A percentile compares a stretch with the other conserved stretches of the same genome.
phyloP scores from a whole-genome alignment of 257 asterid species.

The Anisodus acutangulus region DNA sequence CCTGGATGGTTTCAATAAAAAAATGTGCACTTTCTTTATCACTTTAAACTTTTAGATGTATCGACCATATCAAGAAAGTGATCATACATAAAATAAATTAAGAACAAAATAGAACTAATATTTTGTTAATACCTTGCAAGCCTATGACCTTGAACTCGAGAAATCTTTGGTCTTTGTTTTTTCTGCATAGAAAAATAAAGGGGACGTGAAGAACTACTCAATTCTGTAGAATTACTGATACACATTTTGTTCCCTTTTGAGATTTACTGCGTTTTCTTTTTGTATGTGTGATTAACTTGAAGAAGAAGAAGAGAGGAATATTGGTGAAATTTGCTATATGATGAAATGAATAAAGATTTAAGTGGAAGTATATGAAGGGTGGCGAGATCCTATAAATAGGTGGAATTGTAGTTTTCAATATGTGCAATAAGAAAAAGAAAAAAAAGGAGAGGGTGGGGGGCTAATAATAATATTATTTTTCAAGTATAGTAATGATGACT shows the following conservation, averaged over 20 bases:
- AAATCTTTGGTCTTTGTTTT: conserved; percentile 37
- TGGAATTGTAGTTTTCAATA: conserved; percentile 43
- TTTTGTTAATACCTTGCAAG: conserved; percentile 36
- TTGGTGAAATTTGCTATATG: background rate
- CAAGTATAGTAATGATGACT: conserved; percentile 64
- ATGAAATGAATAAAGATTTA: conserved; percentile 9
- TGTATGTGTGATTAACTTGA: background rate
- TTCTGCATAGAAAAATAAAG: conserved; percentile 33
- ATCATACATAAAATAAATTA: background rate
- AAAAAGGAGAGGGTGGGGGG: background rate
- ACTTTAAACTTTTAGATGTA: background rate
- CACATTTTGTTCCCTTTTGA: conserved; percentile 34
- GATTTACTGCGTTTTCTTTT: background rate
- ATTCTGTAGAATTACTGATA: conserved; percentile 2
- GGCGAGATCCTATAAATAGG: conserved; percentile 40
- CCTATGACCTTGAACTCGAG: conserved; percentile 37
- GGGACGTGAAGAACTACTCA: conserved; percentile 31
- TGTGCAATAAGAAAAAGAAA: conserved; percentile 22
- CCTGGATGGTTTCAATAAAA: too few species aligned
- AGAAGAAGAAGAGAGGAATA: background rate
- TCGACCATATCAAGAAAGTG: background rate
- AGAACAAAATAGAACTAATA: background rate
- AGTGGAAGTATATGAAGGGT: conserved; percentile 28
- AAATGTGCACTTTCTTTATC: background rate
- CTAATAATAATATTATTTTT: conserved; percentile 35